Evolutionary conservation across 257 asterid genomes (phyloP).

Genomic region (Solanum clarkiae): DNA sequence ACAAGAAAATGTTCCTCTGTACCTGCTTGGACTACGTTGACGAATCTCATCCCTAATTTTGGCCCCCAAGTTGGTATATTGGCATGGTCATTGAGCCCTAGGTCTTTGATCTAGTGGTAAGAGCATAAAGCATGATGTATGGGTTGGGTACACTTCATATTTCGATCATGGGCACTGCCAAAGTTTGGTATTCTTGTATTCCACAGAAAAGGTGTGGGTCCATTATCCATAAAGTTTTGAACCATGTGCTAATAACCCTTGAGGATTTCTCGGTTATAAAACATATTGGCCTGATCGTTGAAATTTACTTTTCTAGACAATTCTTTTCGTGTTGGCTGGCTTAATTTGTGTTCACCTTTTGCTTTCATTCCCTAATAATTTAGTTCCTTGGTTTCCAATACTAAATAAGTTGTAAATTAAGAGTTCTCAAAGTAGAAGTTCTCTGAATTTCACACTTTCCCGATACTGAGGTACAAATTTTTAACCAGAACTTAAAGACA

Average conservation of each 20-base stretch:
- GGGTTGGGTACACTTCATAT: neutral
- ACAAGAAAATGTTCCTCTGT: neutral
- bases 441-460: neutral
- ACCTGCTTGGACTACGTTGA: neutral
- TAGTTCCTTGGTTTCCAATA: neutral
- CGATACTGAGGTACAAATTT: neutral
- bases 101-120: neutral
- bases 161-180: neutral
- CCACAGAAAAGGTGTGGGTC: neutral
- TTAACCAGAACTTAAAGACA: neutral
- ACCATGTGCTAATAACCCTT: neutral
- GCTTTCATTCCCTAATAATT: neutral
- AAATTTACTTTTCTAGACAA: neutral
- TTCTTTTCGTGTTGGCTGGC: neutral
- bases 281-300: neutral
- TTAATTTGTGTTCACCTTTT: neutral
- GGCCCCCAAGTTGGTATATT: neutral
- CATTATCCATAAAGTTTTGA: neutral
- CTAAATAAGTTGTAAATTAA: neutral
- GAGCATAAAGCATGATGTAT: neutral
- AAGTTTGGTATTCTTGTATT: neutral
- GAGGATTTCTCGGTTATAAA: neutral
- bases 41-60: neutral
- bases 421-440: neutral
- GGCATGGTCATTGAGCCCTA: neutral